Evolutionary conservation across 768 basidiomycete genomes (phyloP), one percentile per base, ranked within the genome.

Genomic region (Lyophyllum decastes): DNA sequence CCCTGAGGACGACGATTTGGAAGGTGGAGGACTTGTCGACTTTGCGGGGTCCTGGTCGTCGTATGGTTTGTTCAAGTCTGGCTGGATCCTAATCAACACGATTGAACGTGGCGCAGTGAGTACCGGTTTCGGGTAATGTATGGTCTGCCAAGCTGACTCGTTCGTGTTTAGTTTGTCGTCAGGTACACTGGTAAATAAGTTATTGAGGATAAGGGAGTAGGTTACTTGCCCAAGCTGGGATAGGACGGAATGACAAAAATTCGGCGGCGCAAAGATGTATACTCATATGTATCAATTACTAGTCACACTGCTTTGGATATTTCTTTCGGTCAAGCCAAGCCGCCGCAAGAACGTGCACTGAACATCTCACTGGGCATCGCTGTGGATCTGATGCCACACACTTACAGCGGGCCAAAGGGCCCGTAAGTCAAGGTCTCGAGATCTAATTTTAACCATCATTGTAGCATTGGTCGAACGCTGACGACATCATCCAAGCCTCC

Each of bases 31-130:
- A 33, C 2, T 17, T 4, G 22, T 60, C 26, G 55, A 60, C 2
- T 63, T 63, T 44, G 48, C 46, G 19, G 62, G 62, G 26, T 54
- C 45, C 21, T 63, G 62, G 62, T 54, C 57, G 10, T 60, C 55
- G 38, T 63, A 63, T 26, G 55, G 50, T 22, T 26, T 54, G 19
- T 63, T 54, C 59, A 60, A 60, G 26, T 60, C 58, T 35, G 59
- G 59, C 25, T 54, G 56, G 24, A 63, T 63, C 27, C 26, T 56
- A 27, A 57, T 63, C 55, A 63, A 63, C 38, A 60, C 62, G 19
- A 57, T 63, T 24, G 62, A 63, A 34, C 59, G 59, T 33, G 48
- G 52, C 30, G 59, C 58, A 53, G 62, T 48, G 30, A 26, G 52
- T 46, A 34, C 25, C 22, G 6, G 6, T 25, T 21, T 24, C 11